Evolutionary conservation across 2,329 filamentous ascomycete genomes (phyloP).

Genomic region (Pseudocercospora cruenta): DNA sequence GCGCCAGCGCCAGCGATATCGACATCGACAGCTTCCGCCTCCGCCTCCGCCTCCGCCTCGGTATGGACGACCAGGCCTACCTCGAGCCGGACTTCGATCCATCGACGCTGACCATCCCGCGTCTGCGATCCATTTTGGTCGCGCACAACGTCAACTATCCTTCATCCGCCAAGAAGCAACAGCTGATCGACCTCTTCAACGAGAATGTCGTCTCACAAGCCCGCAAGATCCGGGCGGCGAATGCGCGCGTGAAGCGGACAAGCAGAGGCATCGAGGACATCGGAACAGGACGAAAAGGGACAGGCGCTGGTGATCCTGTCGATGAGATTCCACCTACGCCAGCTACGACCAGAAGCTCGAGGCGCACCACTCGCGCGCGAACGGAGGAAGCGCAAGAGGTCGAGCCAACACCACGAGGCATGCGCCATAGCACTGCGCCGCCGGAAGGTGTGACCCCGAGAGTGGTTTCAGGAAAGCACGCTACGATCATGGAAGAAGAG

Average conservation of each 20-base stretch:
- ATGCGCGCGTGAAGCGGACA: conserved; percentile 79
- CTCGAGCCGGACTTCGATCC: conserved; percentile 87
- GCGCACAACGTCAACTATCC: conserved; percentile 85
- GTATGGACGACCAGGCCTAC: conserved; percentile 72
- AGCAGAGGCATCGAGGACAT: conserved; percentile 80
- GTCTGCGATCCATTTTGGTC: conserved; percentile 87
- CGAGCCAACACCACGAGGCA: conserved; percentile 34
- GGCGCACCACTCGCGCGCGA: conserved; percentile 36
- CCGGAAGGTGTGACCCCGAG: conserved; percentile 38
- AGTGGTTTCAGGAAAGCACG: conserved; percentile 48
- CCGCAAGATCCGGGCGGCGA: conserved; percentile 72
- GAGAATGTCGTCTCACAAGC: conserved; percentile 77
- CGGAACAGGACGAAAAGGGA: conserved; percentile 60
- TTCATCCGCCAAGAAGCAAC: conserved; percentile 85
- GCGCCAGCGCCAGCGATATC: neutral
- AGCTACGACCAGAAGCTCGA: conserved; percentile 32
- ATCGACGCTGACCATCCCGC: conserved; percentile 78
- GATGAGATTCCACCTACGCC: conserved; percentile 50
- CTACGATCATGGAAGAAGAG: conserved; percentile 43
- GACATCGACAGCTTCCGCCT: too few relatives aligned
- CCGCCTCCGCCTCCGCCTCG: neutral
- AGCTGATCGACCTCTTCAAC: conserved; percentile 83
- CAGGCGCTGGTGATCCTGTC: conserved; percentile 54
- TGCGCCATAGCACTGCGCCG: conserved; percentile 40
- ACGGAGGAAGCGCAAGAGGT: conserved; percentile 45